Evolutionary conservation across 2,329 filamentous ascomycete genomes (phyloP), one percentile per base, ranked within the genome.

Genomic region (Aureobasidium sp.): DNA sequence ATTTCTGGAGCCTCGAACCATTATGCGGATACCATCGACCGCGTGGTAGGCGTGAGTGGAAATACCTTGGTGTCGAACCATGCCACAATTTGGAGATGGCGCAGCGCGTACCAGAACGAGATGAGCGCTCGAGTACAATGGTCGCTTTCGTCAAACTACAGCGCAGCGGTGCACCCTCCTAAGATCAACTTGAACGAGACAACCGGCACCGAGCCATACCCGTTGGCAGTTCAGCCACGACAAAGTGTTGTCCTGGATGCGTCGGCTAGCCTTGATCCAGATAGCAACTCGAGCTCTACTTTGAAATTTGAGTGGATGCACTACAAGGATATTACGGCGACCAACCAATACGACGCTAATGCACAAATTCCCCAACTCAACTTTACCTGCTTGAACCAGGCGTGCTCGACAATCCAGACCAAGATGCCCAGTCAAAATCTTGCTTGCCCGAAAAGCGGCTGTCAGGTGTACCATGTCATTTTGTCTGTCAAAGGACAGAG

Each of bases 11-110:
- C 73, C 34, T 67, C 63, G 2, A 65, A 66, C 41, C 74, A 75
- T 47, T 76, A 74, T 63, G 70, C 70, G 52, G 75, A 77, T 62
- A 70, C 73, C 0, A 70, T 71, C 0, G 75, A 77, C 36, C 67
- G 68, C 17, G 74, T 76, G 6, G 66, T 68, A 14, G 75, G 73
- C 8, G 58, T 69, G 9, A 71, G 72, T 31, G 71, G 72, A 20
- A 67, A 65, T 31, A 73, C 67, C 1, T 70, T 74, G 61, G 73
- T 72, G 14, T 75, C 72, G 12, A 81, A 78, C 53, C 76, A 80
- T 25, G 79, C 79, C 2, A 80, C 78, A 0, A 78, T 82, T 36
- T 82, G 80, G 80, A 72, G 80, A n/a, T 83, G 80, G 81, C 69
- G 80, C 15, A 71, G 77, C 58, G 78, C 80, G 0, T 82, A 78